Base-by-base conservation (phyloP, 345 rosid species). In the Heritiera fomes region DNA sequence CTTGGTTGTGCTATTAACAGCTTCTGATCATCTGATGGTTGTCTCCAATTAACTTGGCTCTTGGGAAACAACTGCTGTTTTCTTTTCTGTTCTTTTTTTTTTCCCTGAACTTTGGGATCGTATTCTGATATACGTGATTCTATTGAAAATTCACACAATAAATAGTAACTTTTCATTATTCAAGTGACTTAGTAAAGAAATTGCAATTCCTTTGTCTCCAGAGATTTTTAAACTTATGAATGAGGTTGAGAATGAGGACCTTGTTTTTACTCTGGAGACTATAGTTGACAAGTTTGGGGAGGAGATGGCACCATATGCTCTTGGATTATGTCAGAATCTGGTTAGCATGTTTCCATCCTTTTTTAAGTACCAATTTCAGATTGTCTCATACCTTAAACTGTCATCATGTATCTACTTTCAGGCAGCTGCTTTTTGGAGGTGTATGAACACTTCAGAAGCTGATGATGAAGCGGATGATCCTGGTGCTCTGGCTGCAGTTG, bases 191-290 rank as follows among this genome's bases (percentile, higher is more conserved):
- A n/a, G 63, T 56, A 6, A 41, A 38, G 41, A 7, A 40, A 6
- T 76, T 76, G 32, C 46, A 64, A 7, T 32, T 70, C 66, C 65
- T 78, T 75, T 45, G 43, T 34, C 15, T 87, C 83, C 89, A 95
- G 99, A 95, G 87, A 91, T 95, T 85, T 95, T 95, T 79, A 95
- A 92, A 84, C 93, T 95, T 56, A 93, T 95, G 98, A 91, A 95
- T 87, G 98, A 95, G 88, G 98, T 95, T 59, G 99, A 93, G 85
- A 96, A 96, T 82, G 99, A 96, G 90, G 98, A 91, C 77, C 87
- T 91, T 78, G 96, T 91, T 64, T 91, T 90, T 80, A 91, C 96
- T 47, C 68, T 91, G 85, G 96, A 91, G 83, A 91, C 92, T 56
- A 86, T 91, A 78, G 96, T 91, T 14, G 96, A 91, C 87, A 91